Evolutionary conservation across 1,139 yeast genomes (phyloP).

Genomic region (Meyerozyma guilliermondii): DNA sequence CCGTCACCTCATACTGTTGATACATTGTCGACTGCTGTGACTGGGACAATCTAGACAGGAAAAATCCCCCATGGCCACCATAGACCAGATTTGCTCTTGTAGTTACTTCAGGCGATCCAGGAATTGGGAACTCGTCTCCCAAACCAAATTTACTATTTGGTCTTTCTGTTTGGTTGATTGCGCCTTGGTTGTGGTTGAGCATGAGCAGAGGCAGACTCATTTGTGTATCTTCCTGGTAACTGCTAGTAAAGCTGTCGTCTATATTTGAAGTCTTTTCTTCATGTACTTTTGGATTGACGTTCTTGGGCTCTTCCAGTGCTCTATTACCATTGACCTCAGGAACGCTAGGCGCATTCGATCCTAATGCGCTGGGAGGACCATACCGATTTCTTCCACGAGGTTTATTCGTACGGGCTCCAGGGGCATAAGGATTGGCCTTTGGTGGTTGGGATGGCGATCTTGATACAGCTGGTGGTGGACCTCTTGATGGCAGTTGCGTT

Average conservation of each 20-base stretch:
- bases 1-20: constrained; percentile 45
- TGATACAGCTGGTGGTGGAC: constrained; percentile 10
- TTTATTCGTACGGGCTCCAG: constrained; percentile 17
- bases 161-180: constrained; percentile 18
- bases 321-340: no score
- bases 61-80: constrained; percentile 29
- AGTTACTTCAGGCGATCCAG: constrained; percentile 44
- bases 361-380: constrained; percentile 18
- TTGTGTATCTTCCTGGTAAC: constrained; percentile 4
- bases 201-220: constrained; percentile 1
- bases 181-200: constrained; percentile 13
- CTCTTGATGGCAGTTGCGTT: constrained; percentile 4
- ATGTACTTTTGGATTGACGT: constrained; percentile 2
- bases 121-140: constrained; percentile 41
- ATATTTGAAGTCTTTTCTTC: constrained; percentile 11
- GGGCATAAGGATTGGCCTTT: constrained; percentile 39
- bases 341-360: constrained; percentile 1
- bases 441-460: constrained; percentile 4
- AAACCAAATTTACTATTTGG: constrained; percentile 18
- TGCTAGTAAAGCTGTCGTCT: constrained; percentile 14
- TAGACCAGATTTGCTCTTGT: constrained; percentile 44
- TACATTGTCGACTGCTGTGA: constrained; percentile 44
- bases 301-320: not conserved
- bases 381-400: constrained; percentile 18
- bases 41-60: constrained; percentile 39